These are phyloP conservation scores for Trametes punicea DNA, from an alignment of 768 basidiomycete genomes.

Conservation along the genomic window DNA sequence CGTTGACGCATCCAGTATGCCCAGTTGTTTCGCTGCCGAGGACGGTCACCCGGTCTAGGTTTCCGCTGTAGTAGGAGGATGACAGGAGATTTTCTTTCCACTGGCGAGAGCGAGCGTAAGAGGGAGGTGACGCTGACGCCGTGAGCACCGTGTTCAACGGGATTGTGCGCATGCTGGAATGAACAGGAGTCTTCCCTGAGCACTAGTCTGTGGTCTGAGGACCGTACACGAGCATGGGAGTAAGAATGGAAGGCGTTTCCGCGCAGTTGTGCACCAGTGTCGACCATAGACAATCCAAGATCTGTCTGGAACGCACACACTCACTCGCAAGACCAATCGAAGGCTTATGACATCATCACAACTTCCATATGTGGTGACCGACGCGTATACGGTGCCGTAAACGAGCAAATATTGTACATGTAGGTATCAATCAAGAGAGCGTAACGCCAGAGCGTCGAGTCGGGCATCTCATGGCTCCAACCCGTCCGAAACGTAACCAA, in stretches of 20 bases:
- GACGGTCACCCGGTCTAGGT: constrained; percentile 67
- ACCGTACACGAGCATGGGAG: background rate
- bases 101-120: background rate
- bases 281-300: constrained; percentile 3
- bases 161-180: background rate
- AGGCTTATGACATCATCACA: constrained; percentile 5
- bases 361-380: background rate
- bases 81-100: constrained; percentile 19
- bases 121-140: background rate
- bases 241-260: background rate
- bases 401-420: constrained; percentile 13
- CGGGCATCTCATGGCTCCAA: background rate
- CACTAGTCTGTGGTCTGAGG: background rate
- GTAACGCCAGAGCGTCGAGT: background rate
- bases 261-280: background rate
- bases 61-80: constrained; percentile 19
- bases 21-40: constrained; percentile 57
- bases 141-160: background rate
- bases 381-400: background rate
- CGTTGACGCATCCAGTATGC: constrained; percentile 79
- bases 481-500: background rate
- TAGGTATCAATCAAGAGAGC: constrained; percentile 14
- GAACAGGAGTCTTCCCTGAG: background rate
- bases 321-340: too few species aligned
- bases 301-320: background rate